Percentiles rank a stretch among this genome's conserved stretches.
Evolutionary conservation across 345 rosid species (phyloP).

Genomic region (Boechera retrofracta): DNA sequence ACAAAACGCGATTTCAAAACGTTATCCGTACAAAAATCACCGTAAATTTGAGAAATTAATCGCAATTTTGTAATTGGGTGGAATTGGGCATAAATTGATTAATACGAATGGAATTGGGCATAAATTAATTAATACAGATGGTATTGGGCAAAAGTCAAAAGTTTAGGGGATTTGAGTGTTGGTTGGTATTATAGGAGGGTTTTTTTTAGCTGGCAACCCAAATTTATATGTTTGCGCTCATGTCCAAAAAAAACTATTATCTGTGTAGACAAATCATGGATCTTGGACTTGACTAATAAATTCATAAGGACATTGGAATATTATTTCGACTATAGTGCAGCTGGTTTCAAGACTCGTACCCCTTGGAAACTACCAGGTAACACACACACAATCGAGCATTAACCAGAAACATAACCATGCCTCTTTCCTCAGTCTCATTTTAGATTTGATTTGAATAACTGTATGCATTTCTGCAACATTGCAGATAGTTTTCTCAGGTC

Average conservation of each 20-base stretch:
- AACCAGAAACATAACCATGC: neutral
- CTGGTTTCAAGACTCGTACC: slow-evolving; percentile 71
- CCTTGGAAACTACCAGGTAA: slow-evolving; percentile 71
- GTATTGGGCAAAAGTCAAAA: too few relatives aligned
- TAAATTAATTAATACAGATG: too few relatives aligned
- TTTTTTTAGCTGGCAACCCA: too few relatives aligned
- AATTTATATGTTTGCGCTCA: neutral
- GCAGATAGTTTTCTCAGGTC: slow-evolving; percentile 71
- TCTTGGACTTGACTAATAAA: slow-evolving; percentile 68
- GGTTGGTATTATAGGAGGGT: too few relatives aligned
- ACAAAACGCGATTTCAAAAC: too few relatives aligned
- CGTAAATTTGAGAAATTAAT: too few relatives aligned
- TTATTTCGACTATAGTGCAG: slow-evolving; percentile 79
- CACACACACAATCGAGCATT: neutral
- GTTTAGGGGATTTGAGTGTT: too few relatives aligned
- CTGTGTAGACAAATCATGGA: slow-evolving; percentile 56
- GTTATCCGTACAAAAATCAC: too few relatives aligned
- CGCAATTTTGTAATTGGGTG: too few relatives aligned
- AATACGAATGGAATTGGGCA: too few relatives aligned
- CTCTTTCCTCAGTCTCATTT: neutral
- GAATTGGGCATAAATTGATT: too few relatives aligned
- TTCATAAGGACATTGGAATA: slow-evolving; percentile 88
- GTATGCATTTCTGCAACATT: neutral
- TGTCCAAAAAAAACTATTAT: neutral
- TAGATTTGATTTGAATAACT: neutral